Evolutionary conservation across 139 green algal genomes (phyloP).

Genomic region (Chlorella sp.): DNA sequence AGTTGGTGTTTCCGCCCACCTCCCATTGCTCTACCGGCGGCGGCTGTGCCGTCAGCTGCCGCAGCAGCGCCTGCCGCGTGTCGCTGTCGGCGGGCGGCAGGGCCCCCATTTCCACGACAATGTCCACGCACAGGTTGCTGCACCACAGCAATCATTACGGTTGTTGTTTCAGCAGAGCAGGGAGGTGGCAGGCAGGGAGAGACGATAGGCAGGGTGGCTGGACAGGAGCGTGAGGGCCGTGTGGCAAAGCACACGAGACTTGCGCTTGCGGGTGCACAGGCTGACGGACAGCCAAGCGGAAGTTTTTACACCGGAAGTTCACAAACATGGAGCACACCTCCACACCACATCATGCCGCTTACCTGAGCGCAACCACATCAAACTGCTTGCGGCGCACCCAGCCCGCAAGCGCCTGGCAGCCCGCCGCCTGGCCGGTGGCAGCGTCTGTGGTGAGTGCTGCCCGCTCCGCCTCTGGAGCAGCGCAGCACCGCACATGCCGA

Average conservation of each 20-base stretch:
- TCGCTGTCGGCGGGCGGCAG: constrained; percentile 59
- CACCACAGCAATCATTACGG: neutral
- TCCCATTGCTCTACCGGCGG: constrained; percentile 29
- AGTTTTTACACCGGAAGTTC: too few species aligned
- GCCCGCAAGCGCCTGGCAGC: neutral
- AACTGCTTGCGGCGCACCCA: constrained; percentile 31
- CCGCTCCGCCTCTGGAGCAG: neutral
- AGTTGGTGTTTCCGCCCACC: constrained; percentile 80
- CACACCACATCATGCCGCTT: neutral
- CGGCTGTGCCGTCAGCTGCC: constrained; percentile 54
- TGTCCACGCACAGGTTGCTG: constrained; percentile 90
- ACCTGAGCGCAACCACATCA: constrained; percentile 75
- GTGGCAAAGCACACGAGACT: neutral
- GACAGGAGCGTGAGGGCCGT: too few species aligned
- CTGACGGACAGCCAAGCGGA: too few species aligned
- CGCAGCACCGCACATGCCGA: neutral
- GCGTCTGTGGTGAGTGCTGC: neutral
- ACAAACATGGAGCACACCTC: neutral
- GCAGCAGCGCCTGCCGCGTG: constrained; percentile 52
- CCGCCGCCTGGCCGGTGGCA: neutral
- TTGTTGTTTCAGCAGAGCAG: neutral
- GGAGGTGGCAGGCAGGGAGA: neutral
- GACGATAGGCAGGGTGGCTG: neutral
- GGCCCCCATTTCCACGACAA: constrained; percentile 64
- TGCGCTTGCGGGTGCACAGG: too few species aligned